These are phyloP conservation scores for Aegilops bicornis DNA, from an alignment of 176 grass and related monocot genomes.

Conservation along the genomic window DNA sequence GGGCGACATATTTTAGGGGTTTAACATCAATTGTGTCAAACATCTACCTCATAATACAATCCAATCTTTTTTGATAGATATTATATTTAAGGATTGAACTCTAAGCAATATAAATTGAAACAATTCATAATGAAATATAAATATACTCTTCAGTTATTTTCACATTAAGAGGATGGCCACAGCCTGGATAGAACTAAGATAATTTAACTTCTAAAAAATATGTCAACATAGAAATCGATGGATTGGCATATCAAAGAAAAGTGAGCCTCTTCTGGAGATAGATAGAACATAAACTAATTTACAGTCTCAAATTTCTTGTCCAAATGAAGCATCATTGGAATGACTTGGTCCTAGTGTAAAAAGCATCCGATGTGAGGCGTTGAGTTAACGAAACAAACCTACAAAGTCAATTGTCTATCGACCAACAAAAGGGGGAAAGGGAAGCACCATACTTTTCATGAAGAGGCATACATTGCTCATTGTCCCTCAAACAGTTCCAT, in stretches of 20 bases:
- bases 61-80: not conserved
- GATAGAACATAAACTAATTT: constrained; percentile 71
- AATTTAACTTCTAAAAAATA: constrained; percentile 78
- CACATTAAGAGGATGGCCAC: not conserved
- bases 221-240: constrained; percentile 88
- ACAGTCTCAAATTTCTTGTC: constrained; percentile 84
- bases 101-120: too few species aligned
- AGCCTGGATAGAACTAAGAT: not conserved
- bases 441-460: constrained; percentile 60
- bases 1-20: too few species aligned
- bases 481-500: constrained; percentile 71
- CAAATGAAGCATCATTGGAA: constrained; percentile 38
- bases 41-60: too few species aligned
- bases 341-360: constrained; percentile 29
- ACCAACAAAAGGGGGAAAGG: constrained; percentile 14
- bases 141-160: too few species aligned
- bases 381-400: constrained; percentile 27
- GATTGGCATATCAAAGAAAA: constrained; percentile 93
- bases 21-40: not conserved
- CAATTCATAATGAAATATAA: too few species aligned
- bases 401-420: not conserved
- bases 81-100: not conserved
- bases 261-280: constrained; percentile 73
- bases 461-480: constrained; percentile 89
- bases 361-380: constrained; percentile 4